Evolutionary conservation across 176 grass and related monocot genomes (phyloP).

Genomic region (Metroxylon sagu): DNA sequence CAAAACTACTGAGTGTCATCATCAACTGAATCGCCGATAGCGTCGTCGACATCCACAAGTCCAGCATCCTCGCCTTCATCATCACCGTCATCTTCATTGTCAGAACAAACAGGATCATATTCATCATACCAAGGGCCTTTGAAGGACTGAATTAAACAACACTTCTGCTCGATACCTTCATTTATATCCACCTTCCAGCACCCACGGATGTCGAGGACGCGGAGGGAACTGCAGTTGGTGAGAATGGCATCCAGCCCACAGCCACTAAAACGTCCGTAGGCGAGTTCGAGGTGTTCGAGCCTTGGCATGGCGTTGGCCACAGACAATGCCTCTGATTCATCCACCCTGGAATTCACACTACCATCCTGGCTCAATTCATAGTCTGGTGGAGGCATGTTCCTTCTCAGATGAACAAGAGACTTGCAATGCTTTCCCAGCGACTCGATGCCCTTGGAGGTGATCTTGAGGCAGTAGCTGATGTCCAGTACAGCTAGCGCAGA

Average conservation of each 20-base stretch:
- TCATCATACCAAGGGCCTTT: constrained; percentile 44
- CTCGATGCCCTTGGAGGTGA: constrained; percentile 37
- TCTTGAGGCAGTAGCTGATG: constrained; percentile 42
- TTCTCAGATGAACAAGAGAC: constrained; percentile 36
- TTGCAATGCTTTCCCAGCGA: constrained; percentile 40
- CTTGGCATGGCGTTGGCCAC: constrained; percentile 34
- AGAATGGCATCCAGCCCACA: constrained; percentile 29
- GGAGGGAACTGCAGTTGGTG: constrained; percentile 25
- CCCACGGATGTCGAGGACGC: constrained; percentile 33
- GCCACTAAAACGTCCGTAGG: constrained; percentile 46
- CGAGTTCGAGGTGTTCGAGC: constrained; percentile 41
- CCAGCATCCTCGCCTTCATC: too few species aligned
- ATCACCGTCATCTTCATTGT: too few species aligned
- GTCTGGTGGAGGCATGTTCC: constrained; percentile 45
- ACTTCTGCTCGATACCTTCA: constrained; percentile 27
- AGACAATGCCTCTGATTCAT: constrained; percentile 29
- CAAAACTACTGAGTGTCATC: too few species aligned
- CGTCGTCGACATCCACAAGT: too few species aligned
- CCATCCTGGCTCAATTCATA: background rate
- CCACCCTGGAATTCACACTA: constrained; percentile 17
- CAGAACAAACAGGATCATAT: background rate
- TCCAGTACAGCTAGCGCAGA: constrained; percentile 31
- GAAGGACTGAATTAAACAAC: constrained; percentile 26
- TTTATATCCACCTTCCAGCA: constrained; percentile 40
- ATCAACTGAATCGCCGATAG: too few species aligned